A percentile compares a stretch with the other conserved stretches of the same genome.
phyloP scores from a whole-genome alignment of 108 stramenopile species.

The Nitzschia palea region DNA sequence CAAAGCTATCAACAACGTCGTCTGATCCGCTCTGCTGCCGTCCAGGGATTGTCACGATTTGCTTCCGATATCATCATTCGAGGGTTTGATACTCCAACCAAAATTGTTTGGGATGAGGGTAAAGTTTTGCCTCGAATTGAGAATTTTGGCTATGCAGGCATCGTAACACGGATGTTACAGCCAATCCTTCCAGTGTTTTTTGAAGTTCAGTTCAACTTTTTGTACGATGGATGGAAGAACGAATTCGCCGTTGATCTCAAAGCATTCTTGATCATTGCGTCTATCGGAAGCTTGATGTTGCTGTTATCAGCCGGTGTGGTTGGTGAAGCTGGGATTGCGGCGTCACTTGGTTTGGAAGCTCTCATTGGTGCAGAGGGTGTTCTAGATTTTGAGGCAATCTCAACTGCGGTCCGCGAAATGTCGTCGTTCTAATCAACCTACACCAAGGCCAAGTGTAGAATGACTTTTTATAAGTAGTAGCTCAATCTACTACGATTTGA shows the following conservation, averaged over 20 bases:
- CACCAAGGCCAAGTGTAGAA: too few relatives aligned
- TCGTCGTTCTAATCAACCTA: slow-evolving; percentile 2
- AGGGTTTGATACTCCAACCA: slow-evolving; percentile 77
- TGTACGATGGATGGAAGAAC: slow-evolving; percentile 73
- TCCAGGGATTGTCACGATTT: slow-evolving; percentile 70
- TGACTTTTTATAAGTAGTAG: too few relatives aligned
- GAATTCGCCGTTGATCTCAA: slow-evolving; percentile 32
- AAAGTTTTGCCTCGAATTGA: slow-evolving; percentile 42
- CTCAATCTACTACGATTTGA: too few relatives aligned
- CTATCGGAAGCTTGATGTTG: slow-evolving; percentile 45
- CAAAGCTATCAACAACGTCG: slow-evolving; percentile 48
- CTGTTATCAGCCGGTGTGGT: slow-evolving; percentile 22
- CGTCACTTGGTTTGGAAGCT: slow-evolving; percentile 36
- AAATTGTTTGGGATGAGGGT: slow-evolving; percentile 43
- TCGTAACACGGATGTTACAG: slow-evolving; percentile 76
- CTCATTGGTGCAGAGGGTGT: slow-evolving; percentile 43
- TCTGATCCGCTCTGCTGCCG: slow-evolving; percentile 66
- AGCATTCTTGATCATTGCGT: slow-evolving; percentile 22
- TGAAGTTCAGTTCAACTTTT: slow-evolving; percentile 77
- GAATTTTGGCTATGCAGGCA: slow-evolving; percentile 73
- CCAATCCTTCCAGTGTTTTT: slow-evolving; percentile 81
- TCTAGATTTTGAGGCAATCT: slow-evolving; percentile 38
- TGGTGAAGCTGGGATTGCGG: slow-evolving; percentile 41
- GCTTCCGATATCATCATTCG: slow-evolving; percentile 76
- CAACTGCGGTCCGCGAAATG: slow-evolving; percentile 25